Conservation (phyloP, 139 green algal genomes). For the Micractinium sp. region DNA sequence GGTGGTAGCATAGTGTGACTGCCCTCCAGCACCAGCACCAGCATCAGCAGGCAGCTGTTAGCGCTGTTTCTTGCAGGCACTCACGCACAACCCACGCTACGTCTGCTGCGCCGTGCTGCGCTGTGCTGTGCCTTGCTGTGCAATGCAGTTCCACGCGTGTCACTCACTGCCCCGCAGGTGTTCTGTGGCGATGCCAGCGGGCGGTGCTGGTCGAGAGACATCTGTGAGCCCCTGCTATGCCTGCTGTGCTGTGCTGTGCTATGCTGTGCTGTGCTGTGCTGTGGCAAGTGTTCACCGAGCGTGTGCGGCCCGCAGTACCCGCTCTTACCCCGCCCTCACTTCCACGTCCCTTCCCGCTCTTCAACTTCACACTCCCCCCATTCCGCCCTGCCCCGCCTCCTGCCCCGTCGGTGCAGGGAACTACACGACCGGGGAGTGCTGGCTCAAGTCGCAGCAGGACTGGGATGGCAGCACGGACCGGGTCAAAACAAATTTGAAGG, state of each 20-base stretch:
- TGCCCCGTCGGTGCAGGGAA: background rate
- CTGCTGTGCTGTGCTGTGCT: background rate
- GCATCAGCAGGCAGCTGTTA: background rate
- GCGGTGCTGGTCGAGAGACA: background rate
- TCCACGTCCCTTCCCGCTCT: too few relatives aligned
- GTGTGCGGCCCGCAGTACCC: too few relatives aligned
- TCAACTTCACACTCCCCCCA: background rate
- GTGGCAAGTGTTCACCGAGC: background rate
- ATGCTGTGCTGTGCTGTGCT: background rate
- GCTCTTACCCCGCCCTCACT: background rate
- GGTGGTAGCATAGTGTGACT: background rate
- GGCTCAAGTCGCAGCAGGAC: background rate
- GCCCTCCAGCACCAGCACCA: background rate
- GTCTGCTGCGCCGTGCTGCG: background rate
- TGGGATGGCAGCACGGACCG: background rate
- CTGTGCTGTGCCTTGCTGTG: background rate
- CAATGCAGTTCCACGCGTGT: background rate
- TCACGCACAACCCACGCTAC: background rate
- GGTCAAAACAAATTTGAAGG: background rate
- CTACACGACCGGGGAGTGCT: constrained; percentile 6
- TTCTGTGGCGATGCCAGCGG: background rate
- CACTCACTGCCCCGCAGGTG: background rate
- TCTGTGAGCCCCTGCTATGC: background rate
- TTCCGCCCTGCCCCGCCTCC: too few relatives aligned
- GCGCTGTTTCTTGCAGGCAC: background rate